A percentile compares a stretch with the other conserved stretches of the same genome.
These are phyloP conservation scores for Leccinellum luteum DNA, from an alignment of 768 basidiomycete species.

Conservation along the genomic window DNA sequence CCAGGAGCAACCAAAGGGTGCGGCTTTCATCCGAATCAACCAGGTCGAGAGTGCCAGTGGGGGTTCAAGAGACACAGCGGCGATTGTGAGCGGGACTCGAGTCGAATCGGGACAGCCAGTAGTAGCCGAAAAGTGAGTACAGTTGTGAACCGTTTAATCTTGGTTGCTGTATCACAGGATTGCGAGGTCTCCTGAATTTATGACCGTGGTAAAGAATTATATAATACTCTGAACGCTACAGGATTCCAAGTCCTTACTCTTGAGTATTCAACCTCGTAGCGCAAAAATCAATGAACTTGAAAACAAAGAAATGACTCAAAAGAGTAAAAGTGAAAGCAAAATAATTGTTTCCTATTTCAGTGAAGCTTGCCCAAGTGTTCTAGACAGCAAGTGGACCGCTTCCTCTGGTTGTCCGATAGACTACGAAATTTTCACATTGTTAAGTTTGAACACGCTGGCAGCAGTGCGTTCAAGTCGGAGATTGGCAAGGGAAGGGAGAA, in stretches of 20 bases:
- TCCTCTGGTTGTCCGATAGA: background rate
- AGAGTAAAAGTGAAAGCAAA: no score
- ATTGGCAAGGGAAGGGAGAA: background rate
- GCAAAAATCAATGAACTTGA: background rate
- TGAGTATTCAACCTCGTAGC: no score
- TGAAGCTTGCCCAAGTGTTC: background rate
- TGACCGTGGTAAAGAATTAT: no score
- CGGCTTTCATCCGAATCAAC: constrained; percentile 7
- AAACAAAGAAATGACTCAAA: background rate
- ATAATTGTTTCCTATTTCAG: background rate
- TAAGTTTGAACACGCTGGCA: no score
- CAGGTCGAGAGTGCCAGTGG: constrained; percentile 12
- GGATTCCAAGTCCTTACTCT: no score
- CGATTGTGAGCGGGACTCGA: constrained; percentile 1
- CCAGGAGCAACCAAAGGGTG: constrained; percentile 7
- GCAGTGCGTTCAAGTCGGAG: background rate
- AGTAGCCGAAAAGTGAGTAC: constrained; percentile 10
- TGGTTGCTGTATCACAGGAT: no score
- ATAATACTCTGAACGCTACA: no score
- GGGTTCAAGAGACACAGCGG: constrained; percentile 1
- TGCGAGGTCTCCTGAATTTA: no score
- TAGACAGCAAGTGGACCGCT: no score
- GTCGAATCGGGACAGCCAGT: constrained; percentile 5
- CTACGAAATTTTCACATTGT: background rate
- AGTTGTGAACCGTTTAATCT: no score